Evolutionary conservation across 2,329 filamentous ascomycete genomes (phyloP).

Genomic region (Fusarium abutilonis): DNA sequence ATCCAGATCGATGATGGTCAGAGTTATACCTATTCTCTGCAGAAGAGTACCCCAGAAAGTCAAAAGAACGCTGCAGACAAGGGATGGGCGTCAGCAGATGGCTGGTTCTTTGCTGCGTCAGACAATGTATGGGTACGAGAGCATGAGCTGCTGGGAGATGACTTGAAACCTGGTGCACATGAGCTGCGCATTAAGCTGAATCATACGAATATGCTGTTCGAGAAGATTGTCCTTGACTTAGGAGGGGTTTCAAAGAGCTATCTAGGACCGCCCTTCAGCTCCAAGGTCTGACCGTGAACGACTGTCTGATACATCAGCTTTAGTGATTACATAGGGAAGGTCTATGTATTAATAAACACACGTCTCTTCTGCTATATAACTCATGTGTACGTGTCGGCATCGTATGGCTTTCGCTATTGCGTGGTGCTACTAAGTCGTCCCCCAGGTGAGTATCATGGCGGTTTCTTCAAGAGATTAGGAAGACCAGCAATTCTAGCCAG

Average conservation of each 20-base stretch:
- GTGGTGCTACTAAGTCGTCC: too few species aligned
- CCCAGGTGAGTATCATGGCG: too few species aligned
- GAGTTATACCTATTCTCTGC: neutral
- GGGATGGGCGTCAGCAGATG: slow-evolving; percentile 33
- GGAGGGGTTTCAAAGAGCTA: slow-evolving; percentile 28
- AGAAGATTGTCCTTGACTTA: slow-evolving; percentile 35
- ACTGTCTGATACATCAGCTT: too few species aligned
- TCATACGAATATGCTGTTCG: slow-evolving; percentile 33
- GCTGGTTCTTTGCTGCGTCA: slow-evolving; percentile 35
- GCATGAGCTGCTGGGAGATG: neutral
- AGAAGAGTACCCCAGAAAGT: slow-evolving; percentile 23
- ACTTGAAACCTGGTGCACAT: slow-evolving; percentile 10
- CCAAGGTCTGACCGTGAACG: neutral
- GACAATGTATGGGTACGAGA: slow-evolving; percentile 28
- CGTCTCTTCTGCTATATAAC: too few species aligned
- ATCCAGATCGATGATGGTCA: slow-evolving; percentile 1
- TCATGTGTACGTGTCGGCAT: too few species aligned
- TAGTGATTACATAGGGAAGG: too few species aligned
- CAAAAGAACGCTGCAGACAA: slow-evolving; percentile 24
- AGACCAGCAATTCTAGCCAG: too few species aligned
- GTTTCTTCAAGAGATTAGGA: too few species aligned
- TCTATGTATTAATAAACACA: too few species aligned
- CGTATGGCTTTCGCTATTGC: too few species aligned
- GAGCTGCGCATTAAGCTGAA: slow-evolving; percentile 5
- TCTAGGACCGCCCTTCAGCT: slow-evolving; percentile 23